Evolutionary conservation across 2,329 filamentous ascomycete genomes (phyloP).

Genomic region (Cladophialophora carrionii): DNA sequence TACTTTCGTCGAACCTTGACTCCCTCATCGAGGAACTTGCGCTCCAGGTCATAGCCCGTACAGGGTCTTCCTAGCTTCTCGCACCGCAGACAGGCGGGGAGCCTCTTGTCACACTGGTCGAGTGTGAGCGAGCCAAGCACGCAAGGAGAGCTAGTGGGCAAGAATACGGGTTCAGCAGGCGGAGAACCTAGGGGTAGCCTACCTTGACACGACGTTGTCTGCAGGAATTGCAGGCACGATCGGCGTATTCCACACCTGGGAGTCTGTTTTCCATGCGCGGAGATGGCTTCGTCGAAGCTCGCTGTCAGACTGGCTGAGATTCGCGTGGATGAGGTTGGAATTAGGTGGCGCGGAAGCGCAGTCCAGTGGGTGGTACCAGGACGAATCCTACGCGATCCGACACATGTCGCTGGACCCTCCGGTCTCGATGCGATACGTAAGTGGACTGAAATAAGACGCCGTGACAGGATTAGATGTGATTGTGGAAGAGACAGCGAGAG

Average conservation of each 20-base stretch:
- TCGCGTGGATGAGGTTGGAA: conserved; percentile 17
- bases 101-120: conserved; percentile 48
- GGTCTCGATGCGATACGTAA: conserved; percentile 1
- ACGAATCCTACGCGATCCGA: conserved; percentile 13
- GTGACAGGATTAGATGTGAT: conserved; percentile 16
- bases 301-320: conserved; percentile 18
- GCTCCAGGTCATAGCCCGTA: conserved; percentile 49
- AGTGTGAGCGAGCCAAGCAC: conserved; percentile 13
- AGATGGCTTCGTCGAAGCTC: conserved; percentile 10
- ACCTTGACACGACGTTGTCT: conserved; percentile 35
- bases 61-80: conserved; percentile 46
- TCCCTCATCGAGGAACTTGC: conserved; percentile 51
- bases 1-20: conserved; percentile 45
- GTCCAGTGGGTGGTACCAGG: conserved; percentile 4
- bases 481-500: conserved; percentile 14
- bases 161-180: background rate
- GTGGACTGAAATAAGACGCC: conserved; percentile 21
- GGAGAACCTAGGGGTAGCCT: conserved; percentile 5
- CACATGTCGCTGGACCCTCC: conserved; percentile 11
- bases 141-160: background rate
- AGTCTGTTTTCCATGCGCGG: conserved; percentile 25
- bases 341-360: conserved; percentile 15
- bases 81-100: conserved; percentile 47
- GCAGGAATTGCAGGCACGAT: conserved; percentile 34
- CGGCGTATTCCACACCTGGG: conserved; percentile 21